phyloP scores from a whole-genome alignment of 2,329 filamentous ascomycete genomes.

The Ophiostoma angusticollis region DNA sequence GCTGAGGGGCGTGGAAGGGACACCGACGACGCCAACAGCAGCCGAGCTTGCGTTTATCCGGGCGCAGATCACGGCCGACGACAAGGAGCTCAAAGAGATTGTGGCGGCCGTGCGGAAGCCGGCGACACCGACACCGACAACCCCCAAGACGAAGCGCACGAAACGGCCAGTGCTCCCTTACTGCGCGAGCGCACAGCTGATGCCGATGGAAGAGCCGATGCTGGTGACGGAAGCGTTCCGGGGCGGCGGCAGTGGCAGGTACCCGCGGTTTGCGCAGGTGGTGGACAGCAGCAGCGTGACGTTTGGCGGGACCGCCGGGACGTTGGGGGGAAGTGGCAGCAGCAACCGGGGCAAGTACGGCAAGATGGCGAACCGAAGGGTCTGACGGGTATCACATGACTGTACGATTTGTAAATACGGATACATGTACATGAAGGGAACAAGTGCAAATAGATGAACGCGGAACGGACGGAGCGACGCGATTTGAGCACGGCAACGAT shows the following conservation, averaged over 20 bases:
- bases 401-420: too few species aligned
- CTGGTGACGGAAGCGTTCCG: conserved; percentile 25
- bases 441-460: too few species aligned
- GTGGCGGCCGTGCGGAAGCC: conserved; percentile 44
- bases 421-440: too few species aligned
- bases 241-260: background rate
- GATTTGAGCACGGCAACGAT: too few species aligned
- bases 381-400: too few species aligned
- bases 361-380: background rate
- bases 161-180: conserved; percentile 24
- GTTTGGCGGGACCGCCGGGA: background rate
- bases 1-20: too few species aligned
- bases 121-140: background rate
- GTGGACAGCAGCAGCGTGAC: conserved; percentile 12
- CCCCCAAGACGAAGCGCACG: background rate
- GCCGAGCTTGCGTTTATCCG: conserved; percentile 52
- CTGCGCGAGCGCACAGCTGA: conserved; percentile 23
- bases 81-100: conserved; percentile 62
- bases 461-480: too few species aligned
- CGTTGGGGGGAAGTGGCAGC: background rate
- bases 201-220: conserved; percentile 26
- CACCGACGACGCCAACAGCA: conserved; percentile 25
- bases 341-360: conserved; percentile 1
- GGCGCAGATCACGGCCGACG: conserved; percentile 68
- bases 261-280: conserved; percentile 5